Percentiles rank a stretch among this genome's conserved stretches.
phyloP scores from a whole-genome alignment of 1,139 yeast species.

The Lodderomyces orthopsilosis region DNA sequence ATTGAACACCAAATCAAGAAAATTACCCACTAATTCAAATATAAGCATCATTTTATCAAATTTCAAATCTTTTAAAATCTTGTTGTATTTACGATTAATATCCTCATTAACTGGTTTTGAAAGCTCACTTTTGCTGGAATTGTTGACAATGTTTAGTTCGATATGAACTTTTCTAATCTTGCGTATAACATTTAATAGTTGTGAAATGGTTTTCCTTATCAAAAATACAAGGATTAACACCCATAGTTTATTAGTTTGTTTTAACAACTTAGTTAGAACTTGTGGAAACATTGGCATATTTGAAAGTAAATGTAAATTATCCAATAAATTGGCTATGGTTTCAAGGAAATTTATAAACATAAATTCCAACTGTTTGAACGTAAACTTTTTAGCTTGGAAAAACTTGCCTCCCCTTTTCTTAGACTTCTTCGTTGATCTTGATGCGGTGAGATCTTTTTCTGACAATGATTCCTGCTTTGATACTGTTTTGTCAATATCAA shows the following conservation, averaged over 20 bases:
- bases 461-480: constrained; percentile 2
- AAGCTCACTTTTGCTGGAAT: constrained; percentile 17
- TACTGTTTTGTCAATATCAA: constrained; percentile 14
- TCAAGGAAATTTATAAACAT: constrained; percentile 33
- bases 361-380: constrained; percentile 31
- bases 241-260: constrained; percentile 48
- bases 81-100: constrained; percentile 36
- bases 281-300: constrained; percentile 46
- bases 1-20: constrained; percentile 42
- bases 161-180: constrained; percentile 39
- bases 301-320: constrained; percentile 44
- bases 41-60: constrained; percentile 46
- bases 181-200: constrained; percentile 38
- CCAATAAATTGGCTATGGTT: constrained; percentile 39
- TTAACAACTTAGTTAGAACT: constrained; percentile 27
- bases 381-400: constrained; percentile 15
- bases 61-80: constrained; percentile 41
- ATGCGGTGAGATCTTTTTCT: no score
- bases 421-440: constrained; percentile 5
- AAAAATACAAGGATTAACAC: constrained; percentile 41
- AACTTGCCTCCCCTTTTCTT: constrained; percentile 3
- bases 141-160: constrained; percentile 34
- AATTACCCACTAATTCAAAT: constrained; percentile 44
- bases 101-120: constrained; percentile 24
- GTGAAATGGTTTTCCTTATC: constrained; percentile 43